phyloP scores from a whole-genome alignment of 192 early-diverging fungal genomes.

The Coemansia sp. region DNA sequence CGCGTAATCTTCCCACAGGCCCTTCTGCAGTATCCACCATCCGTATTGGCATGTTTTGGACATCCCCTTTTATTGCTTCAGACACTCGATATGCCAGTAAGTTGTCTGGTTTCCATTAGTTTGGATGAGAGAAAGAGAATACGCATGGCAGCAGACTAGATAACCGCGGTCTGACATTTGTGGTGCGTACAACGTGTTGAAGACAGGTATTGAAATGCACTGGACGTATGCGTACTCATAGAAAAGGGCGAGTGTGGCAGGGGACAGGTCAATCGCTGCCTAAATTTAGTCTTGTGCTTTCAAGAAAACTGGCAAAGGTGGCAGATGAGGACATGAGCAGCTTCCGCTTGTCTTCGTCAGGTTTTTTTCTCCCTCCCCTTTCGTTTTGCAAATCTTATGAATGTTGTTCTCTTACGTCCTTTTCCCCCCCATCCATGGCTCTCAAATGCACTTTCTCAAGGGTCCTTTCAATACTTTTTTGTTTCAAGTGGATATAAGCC shows the following conservation, averaged over 20 bases:
- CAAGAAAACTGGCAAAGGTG: slow-evolving; percentile 1
- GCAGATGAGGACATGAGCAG: not conserved
- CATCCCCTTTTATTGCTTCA: not conserved
- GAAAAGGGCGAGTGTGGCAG: not conserved
- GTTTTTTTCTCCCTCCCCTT: not conserved
- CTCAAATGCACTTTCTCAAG: not conserved
- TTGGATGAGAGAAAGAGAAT: not conserved
- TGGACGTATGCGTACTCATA: not conserved
- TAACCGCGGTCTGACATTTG: not conserved
- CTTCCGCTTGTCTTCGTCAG: not conserved
- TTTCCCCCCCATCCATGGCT: not conserved
- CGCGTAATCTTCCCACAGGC: not conserved
- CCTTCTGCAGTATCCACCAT: not conserved
- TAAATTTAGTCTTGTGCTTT: slow-evolving; percentile 18
- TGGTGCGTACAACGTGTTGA: not conserved
- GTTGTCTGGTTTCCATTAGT: not conserved
- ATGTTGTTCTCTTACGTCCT: not conserved
- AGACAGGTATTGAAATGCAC: not conserved
- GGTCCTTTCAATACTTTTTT: not conserved
- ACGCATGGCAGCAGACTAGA: not conserved
- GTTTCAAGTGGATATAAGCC: not conserved
- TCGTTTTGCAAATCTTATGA: slow-evolving; percentile 7
- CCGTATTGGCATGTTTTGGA: not conserved
- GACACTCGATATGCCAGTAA: not conserved
- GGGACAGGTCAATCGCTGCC: slow-evolving; percentile 22